Conservation (phyloP, 345 rosid species). For the Moringa oleifera region DNA sequence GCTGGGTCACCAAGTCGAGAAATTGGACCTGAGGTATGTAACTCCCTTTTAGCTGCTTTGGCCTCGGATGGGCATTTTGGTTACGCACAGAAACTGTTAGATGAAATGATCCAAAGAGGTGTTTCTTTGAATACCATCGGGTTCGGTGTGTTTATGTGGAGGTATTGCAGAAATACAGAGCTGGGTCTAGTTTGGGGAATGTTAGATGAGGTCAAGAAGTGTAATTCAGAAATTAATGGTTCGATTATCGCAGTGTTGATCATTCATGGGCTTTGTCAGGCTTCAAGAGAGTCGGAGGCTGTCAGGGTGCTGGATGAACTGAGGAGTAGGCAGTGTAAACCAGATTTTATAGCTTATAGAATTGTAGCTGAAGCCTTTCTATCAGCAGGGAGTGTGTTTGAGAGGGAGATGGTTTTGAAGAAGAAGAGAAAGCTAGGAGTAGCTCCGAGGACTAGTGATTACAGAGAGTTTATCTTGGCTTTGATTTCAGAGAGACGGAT, state of each 20-base stretch:
- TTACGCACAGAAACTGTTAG: constrained; percentile 50
- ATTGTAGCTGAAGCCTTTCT: constrained; percentile 71
- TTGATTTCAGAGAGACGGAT: constrained; percentile 52
- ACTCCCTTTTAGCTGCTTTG: constrained; percentile 61
- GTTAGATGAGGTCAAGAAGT: constrained; percentile 43
- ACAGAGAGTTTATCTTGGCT: constrained; percentile 53
- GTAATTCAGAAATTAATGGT: constrained; percentile 45
- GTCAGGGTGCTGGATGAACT: constrained; percentile 59
- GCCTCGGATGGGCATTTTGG: constrained; percentile 46
- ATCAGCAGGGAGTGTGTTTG: constrained; percentile 38
- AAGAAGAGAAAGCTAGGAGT: constrained; percentile 92
- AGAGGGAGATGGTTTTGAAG: constrained; percentile 59
- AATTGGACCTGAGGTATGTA: constrained; percentile 49
- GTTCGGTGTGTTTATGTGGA: constrained; percentile 69
- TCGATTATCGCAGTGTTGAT: constrained; percentile 64
- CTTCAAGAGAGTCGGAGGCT: constrained; percentile 59
- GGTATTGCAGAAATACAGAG: constrained; percentile 33
- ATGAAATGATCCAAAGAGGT: constrained; percentile 49
- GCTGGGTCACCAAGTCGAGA: constrained; percentile 22
- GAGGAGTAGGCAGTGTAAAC: constrained; percentile 64
- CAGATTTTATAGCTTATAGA: constrained; percentile 90
- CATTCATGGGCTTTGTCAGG: constrained; percentile 66
- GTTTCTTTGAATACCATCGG: constrained; percentile 54
- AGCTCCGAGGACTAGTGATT: constrained; percentile 74
- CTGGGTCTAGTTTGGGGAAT: constrained; percentile 34